These are phyloP conservation scores for Blastocladiella emersonii DNA, from an alignment of 371 early-diverging fungal genomes.

Conservation along the genomic window DNA sequence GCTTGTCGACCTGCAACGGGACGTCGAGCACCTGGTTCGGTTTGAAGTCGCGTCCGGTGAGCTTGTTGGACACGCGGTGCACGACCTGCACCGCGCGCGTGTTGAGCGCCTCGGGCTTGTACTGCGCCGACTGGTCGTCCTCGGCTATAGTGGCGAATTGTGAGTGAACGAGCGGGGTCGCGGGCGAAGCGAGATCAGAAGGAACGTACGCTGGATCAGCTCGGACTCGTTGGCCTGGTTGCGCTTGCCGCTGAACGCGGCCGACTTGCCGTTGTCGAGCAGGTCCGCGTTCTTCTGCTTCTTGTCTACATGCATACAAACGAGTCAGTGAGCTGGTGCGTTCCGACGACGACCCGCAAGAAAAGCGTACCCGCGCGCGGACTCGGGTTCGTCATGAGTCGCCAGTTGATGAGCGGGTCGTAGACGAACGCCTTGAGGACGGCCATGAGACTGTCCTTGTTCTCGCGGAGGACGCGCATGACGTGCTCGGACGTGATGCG, in stretches of 20 bases:
- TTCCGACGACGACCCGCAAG: background rate
- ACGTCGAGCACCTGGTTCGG: slow-evolving; percentile 67
- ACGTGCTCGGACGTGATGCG: slow-evolving; percentile 90
- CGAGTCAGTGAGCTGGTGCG: background rate
- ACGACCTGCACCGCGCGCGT: slow-evolving; percentile 43
- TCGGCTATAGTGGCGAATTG: background rate
- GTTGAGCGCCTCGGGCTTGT: slow-evolving; percentile 39
- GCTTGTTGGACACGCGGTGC: slow-evolving; percentile 58
- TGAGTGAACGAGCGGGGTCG: background rate
- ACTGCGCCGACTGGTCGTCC: slow-evolving; percentile 29
- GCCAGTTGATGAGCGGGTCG: slow-evolving; percentile 95
- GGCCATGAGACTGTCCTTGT: slow-evolving; percentile 95
- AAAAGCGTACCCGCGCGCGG: slow-evolving; percentile 18
- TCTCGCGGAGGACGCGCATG: slow-evolving; percentile 88
- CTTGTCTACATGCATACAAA: slow-evolving; percentile 1
- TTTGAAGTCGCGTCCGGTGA: slow-evolving; percentile 85
- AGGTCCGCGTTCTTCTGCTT: slow-evolving; percentile 4
- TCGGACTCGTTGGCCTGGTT: background rate
- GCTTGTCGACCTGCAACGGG: slow-evolving; percentile 72
- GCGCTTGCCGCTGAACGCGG: background rate
- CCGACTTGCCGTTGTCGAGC: slow-evolving; percentile 12
- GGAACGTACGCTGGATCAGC: background rate
- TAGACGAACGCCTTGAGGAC: slow-evolving; percentile 96
- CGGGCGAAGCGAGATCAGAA: background rate
- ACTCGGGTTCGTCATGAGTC: slow-evolving; percentile 31